Evolutionary conservation across 2,329 filamentous ascomycete genomes (phyloP), one percentile per base, ranked within the genome.

Genomic region (Raffaelea ambrosiae): DNA sequence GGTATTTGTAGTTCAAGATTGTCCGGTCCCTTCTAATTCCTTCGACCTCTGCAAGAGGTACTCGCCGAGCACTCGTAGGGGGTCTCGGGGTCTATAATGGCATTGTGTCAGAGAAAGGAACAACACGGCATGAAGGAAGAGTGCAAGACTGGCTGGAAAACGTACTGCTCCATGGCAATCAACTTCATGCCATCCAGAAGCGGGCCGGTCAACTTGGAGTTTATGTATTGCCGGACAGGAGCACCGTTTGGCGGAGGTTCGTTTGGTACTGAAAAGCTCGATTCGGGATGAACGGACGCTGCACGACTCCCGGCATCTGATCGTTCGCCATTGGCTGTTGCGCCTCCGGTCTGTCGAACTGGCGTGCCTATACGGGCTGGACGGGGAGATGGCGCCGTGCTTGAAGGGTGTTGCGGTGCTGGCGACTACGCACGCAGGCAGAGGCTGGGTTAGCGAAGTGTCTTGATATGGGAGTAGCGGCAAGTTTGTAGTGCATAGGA

Each of bases 101-200:
- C n/a, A n/a, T 44, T 55, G 13, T 53, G 44, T 39, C 8, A 43
- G 36, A 43, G 48, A 26, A 21, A 21, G 35, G 33, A 36, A 33
- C 49, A 29, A 14, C 3, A 26, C 13, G 3, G 2, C 3, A 29
- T 13, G 9, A 35, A 19, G 3, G n/a, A 19, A 31, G 9, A n/a
- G n/a, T n/a, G n/a, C 9, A 26, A 26, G 3, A 18, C 5, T 13
- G 21, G 3, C 8, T 7, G 8, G 35, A 14, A n/a, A 29, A 74
- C 83, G 59, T 65, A 88, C 84, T 84, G 78, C 39, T 88, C 81
- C 55, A 77, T 81, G 4, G 82, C 83, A 51, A 89, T 61, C 47
- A 74, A 64, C 67, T 88, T 88, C 82, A 89, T 85, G 21, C 84
- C 85, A 57, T 88, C 84, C 36, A 88, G 66, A 49, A 89, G 59